phyloP scores from a whole-genome alignment of 2,329 filamentous ascomycete species.

The Falciphora oryzae region DNA sequence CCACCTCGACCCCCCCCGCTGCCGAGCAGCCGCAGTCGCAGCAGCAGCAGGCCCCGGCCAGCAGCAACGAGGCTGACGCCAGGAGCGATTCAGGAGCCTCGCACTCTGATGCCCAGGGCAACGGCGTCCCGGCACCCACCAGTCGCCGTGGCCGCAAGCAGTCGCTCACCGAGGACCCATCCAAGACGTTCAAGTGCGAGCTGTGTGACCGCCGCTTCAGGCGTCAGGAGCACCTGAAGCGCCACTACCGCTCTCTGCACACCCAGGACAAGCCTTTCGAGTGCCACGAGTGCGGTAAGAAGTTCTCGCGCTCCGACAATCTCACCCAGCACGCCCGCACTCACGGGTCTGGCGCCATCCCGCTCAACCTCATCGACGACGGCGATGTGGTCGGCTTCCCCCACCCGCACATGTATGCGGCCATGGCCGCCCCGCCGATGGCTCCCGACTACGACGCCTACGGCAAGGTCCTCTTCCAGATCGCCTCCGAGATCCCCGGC shows the following conservation, averaged over 20 bases:
- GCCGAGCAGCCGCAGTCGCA: slow-evolving; percentile 22
- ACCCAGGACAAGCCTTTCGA: slow-evolving; percentile 98
- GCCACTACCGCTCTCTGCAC: slow-evolving; percentile 96
- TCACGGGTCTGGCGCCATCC: slow-evolving; percentile 81
- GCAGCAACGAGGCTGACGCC: slow-evolving; percentile 15
- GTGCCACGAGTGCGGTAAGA: slow-evolving; percentile 97
- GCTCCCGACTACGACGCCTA: slow-evolving; percentile 61
- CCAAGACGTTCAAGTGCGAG: slow-evolving; percentile 96
- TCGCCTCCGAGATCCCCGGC: slow-evolving; percentile 66
- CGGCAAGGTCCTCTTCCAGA: slow-evolving; percentile 76
- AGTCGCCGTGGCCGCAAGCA: slow-evolving; percentile 97
- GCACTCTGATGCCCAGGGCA: slow-evolving; percentile 27
- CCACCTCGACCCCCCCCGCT: slow-evolving; percentile 28
- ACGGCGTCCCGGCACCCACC: slow-evolving; percentile 51
- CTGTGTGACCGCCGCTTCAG: slow-evolving; percentile 96
- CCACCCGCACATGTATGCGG: slow-evolving; percentile 31
- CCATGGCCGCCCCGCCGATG: slow-evolving; percentile 31
- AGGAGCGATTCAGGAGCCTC: slow-evolving; percentile 30
- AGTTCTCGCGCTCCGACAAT: slow-evolving; percentile 96
- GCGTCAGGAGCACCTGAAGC: slow-evolving; percentile 96
- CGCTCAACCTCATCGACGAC: slow-evolving; percentile 81
- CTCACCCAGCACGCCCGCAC: slow-evolving; percentile 93
- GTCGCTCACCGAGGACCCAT: slow-evolving; percentile 93
- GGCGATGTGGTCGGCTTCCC: slow-evolving; percentile 40
- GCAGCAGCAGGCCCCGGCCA: slow-evolving; percentile 19